Percentiles rank a stretch among this genome's conserved stretches.
Evolutionary conservation across 2,329 filamentous ascomycete genomes (phyloP).

Genomic region (Penicillium sp.): DNA sequence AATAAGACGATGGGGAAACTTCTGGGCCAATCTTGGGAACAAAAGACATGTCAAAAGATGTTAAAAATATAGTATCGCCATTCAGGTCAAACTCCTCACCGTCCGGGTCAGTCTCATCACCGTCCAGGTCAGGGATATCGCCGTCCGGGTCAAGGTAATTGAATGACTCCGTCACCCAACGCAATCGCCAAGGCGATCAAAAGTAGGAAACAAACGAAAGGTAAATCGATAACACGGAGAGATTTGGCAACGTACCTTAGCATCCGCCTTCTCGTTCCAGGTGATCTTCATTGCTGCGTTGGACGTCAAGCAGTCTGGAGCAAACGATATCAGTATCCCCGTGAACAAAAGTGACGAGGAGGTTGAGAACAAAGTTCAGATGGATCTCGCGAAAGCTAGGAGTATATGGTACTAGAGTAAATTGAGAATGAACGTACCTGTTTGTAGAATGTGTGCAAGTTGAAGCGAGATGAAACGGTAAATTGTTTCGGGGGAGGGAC

Average conservation of each 20-base stretch:
- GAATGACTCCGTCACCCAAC: no score
- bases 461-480: no score
- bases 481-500: no score
- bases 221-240: rapidly evolving
- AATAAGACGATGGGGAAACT: not conserved
- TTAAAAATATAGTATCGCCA: not conserved
- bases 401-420: not conserved
- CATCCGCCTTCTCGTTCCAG: not conserved
- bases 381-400: not conserved
- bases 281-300: not conserved
- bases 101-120: no score
- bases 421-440: not conserved
- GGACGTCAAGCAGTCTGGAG: not conserved
- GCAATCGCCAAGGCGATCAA: not conserved
- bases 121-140: not conserved
- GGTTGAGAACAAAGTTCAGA: not conserved
- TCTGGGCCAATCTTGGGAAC: not conserved
- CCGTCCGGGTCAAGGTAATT: not conserved
- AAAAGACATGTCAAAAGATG: not conserved
- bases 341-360: not conserved
- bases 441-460: no score
- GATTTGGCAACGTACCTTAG: not conserved
- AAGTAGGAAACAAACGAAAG: not conserved
- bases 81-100: not conserved
- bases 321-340: not conserved